Evolutionary conservation across 1,284 basidiomycete species (phyloP), one percentile per base, ranked within the genome.

Genomic region (Gomphus sp.): DNA sequence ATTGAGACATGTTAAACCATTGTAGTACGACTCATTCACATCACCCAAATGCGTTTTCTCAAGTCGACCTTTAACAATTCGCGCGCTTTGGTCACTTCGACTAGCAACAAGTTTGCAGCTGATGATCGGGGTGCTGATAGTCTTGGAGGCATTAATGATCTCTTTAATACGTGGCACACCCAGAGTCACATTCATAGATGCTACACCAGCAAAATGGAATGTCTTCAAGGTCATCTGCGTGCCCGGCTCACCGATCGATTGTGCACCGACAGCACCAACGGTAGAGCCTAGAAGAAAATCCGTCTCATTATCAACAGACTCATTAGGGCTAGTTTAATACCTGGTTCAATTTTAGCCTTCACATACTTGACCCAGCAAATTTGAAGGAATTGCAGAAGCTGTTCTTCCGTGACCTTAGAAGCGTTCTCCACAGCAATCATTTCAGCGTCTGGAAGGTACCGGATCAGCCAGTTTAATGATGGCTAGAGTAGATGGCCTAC

Each of bases 201-300:
- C 97, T 64, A 99, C 95, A 78, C 97, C 97, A 68, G 97, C 97
- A 75, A 99, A 99, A 79, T 99, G 97, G 85, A 99, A 99, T 62
- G 97, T 99, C 75, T 99, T 99, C 64, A 99, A 74, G 7, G 97
- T 99, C 97, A 99, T 99, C 70, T 99, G 97, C 2, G 97, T 99
- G 59, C 97, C 97, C 1, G 97, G 97, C 73, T 99, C 97, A 70
- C 97, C 97, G 64, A 99, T 99, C 7, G 97, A 99, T 71, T 99
- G 97, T 1, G 97, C 97, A 16, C 97, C 97, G 51, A 99, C 93
- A 16, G 97, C 97, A 55, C 97, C 97, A 18, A 99, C 97, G 5
- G 97, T 98, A 0, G 94, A 96, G 16, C 93, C 91, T 90, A 60
- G 11, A 18, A 10, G 45, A 43, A 22, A 4, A 33, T 14, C 7